phyloP scores from a whole-genome alignment of 1,284 basidiomycete genomes.

The Cystobasidium sp. region DNA sequence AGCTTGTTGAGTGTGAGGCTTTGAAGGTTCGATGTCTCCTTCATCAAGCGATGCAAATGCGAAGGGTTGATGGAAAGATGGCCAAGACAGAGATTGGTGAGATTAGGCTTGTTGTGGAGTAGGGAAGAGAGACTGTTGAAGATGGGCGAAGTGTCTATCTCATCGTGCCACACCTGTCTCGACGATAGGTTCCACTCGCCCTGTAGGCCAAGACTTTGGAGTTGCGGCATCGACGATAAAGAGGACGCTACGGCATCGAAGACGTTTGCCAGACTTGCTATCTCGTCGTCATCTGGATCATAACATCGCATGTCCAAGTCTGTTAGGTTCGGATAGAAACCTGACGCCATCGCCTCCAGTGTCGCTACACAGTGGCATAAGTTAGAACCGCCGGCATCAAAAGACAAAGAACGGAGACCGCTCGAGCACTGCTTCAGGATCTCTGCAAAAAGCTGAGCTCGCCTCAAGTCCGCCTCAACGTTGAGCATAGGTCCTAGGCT shows the following conservation, averaged over 20 bases:
- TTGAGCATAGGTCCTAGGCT: constrained; percentile 17
- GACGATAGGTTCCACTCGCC: constrained; percentile 9
- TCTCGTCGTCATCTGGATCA: constrained; percentile 10
- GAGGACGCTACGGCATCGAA: background rate
- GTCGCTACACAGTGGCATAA: background rate
- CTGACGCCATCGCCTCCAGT: constrained; percentile 5
- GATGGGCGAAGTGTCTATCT: background rate
- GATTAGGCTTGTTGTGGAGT: background rate
- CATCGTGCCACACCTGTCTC: background rate
- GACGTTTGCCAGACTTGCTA: background rate
- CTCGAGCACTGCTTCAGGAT: background rate
- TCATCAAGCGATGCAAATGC: background rate
- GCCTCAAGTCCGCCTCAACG: background rate
- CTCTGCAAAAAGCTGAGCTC: background rate
- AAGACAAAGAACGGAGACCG: background rate
- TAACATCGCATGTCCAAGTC: constrained; percentile 2
- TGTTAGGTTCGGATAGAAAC: background rate
- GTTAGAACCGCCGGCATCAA: constrained; percentile 19
- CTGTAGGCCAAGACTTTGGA: background rate
- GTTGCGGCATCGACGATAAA: background rate
- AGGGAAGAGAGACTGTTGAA: background rate
- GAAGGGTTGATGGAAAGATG: background rate
- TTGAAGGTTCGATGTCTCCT: background rate
- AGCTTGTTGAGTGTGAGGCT: constrained; percentile 5
- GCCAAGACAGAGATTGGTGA: background rate